Evolutionary conservation across 441 rosid species (phyloP), one percentile per base, ranked within the genome.

Genomic region (Francoa sonchifolia): DNA sequence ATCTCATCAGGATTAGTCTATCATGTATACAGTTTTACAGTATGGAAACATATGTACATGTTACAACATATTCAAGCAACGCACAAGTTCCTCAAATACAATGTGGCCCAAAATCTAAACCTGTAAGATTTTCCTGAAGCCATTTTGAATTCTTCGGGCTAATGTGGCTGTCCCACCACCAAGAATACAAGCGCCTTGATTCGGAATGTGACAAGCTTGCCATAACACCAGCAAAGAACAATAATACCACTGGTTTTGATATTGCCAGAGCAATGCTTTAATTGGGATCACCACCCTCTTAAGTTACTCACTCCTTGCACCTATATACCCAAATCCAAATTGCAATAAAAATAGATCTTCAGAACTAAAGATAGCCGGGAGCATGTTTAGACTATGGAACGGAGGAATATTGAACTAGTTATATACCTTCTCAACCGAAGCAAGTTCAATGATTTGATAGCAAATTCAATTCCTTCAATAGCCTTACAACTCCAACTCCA

Each of bases 91-190:
- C n/a, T n/a, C n/a, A n/a, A 19, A n/a, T 4, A 4, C 13, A 22
- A 39, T 26, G 42, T 26, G 30, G 50, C 20, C 30, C 25, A 41
- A 52, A 44, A 21, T 21, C 2, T 23, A 14, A 8, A 73, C 90
- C 90, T 68, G 77, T 67, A 59, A 79, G 90, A 72, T 80, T 80
- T n/a, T 80, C 82, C 33, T 80, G 90, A 59, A 80, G 82, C 90
- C 90, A 80, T 64, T 80, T 80, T 3, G 85, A 80, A 61, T 74
- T 80, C 50, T 76, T 80, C n/a, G 92, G 92, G 16, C 74, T 69
- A 47, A 58, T 70, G 68, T 80, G 92, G 66, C 92, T 77, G 61
- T 79, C 79, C 92, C 92, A 74, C 86, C 92, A 80, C 92, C 92
- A 74, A 0, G 92, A 77, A 43, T 80, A 77, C 60, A 61, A 21